phyloP scores from a whole-genome alignment of 495 filamentous ascomycete species.

The Neurospora sp. region DNA sequence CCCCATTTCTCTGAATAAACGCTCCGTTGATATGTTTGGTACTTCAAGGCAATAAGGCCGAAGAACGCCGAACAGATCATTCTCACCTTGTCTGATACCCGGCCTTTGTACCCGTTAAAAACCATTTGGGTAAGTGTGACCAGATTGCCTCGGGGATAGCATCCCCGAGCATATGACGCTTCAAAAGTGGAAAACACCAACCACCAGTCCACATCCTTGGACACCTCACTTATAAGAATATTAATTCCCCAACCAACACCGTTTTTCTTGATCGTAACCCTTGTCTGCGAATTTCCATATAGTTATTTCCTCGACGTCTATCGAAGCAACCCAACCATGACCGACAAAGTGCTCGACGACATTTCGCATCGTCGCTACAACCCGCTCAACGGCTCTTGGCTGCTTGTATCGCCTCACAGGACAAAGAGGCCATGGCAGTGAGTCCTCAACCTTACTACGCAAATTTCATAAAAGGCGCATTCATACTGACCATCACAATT shows the following conservation, averaged over 20 bases:
- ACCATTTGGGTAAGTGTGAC: neutral
- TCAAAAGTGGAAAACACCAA: neutral
- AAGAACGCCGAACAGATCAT: neutral
- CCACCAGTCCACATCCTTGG: neutral
- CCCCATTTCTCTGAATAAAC: neutral
- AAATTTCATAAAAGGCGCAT: no score
- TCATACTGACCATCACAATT: neutral
- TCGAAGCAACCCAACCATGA: constrained; percentile 23
- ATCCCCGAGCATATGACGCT: neutral
- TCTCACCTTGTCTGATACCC: neutral
- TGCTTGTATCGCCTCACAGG: constrained; percentile 89
- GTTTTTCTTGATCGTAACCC: neutral
- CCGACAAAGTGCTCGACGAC: constrained; percentile 72
- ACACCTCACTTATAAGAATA: neutral
- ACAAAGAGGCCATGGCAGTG: constrained; percentile 98
- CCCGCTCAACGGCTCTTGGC: constrained; percentile 76
- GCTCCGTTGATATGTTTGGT: neutral
- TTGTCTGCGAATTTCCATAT: neutral
- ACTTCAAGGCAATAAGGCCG: neutral
- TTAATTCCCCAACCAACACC: neutral
- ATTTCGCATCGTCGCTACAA: constrained; percentile 96
- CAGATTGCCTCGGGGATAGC: neutral
- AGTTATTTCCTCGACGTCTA: neutral
- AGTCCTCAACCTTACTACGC: constrained; percentile 20
- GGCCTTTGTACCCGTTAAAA: neutral